These are phyloP conservation scores for Talaromyces piceae DNA, from an alignment of 2,329 filamentous ascomycete genomes.

Conservation along the genomic window DNA sequence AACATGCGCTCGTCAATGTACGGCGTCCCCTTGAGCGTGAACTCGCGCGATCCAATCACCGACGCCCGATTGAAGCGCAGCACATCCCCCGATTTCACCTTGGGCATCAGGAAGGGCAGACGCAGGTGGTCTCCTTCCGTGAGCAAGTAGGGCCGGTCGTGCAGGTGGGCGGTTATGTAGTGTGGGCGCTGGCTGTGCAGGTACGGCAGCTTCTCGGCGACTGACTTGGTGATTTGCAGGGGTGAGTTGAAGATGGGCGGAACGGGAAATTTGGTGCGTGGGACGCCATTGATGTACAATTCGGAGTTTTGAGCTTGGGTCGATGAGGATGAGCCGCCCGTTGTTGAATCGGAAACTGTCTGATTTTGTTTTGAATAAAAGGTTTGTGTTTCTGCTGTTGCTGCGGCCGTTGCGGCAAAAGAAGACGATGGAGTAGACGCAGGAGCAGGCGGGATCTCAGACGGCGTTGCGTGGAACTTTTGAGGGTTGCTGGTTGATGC, in stretches of 20 bases:
- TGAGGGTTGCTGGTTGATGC: conserved; percentile 19
- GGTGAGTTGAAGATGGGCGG: conserved; percentile 30
- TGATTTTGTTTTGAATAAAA: conserved; percentile 12
- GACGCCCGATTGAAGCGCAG: conserved; percentile 81
- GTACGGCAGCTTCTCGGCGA: conserved; percentile 37
- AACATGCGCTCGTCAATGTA: conserved; percentile 79
- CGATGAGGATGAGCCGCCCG: not conserved
- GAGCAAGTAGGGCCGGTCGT: conserved; percentile 44
- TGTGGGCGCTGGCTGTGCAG: conserved; percentile 39
- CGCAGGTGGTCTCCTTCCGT: conserved; percentile 63
- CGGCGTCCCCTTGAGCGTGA: conserved; percentile 74
- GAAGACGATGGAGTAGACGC: conserved; percentile 3
- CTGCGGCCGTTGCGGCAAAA: not conserved
- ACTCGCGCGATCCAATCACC: conserved; percentile 77
- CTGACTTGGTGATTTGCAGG: conserved; percentile 34
- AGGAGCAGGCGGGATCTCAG: conserved; percentile 16
- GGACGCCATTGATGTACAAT: conserved; percentile 20
- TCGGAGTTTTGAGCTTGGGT: conserved; percentile 9
- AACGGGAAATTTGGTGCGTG: conserved; percentile 28
- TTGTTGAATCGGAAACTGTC: conserved; percentile 11
- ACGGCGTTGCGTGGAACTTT: conserved; percentile 23
- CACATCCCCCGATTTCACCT: conserved; percentile 71
- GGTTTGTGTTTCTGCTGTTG: not conserved
- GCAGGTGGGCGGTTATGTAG: conserved; percentile 42
- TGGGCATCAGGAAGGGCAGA: conserved; percentile 71